Evolutionary conservation across 2,329 filamentous ascomycete genomes (phyloP), one percentile per base, ranked within the genome.

Genomic region (Didymella keratinophila): DNA sequence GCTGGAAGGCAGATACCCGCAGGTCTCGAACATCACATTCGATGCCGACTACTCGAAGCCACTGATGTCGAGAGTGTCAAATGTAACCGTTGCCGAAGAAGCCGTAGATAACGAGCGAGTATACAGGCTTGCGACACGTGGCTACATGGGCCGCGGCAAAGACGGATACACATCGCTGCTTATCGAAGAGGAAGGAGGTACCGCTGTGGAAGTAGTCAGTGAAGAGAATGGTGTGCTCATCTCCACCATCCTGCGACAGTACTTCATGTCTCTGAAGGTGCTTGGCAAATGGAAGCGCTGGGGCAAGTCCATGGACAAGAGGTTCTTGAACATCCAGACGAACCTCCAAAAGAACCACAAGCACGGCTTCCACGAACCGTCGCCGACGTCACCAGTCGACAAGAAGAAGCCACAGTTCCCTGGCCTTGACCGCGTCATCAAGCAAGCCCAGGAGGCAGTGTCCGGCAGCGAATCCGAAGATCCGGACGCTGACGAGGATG

Each of bases 141-240:
- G 91, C 0, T 97, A 97, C 73, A 96, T 97, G 92, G 89, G 85
- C 4, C 86, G 91, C 34, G 93, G 93, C 20, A 95, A 94, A 76
- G 93, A 97, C 66, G 93, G 93, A 2, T 97, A 90, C 76, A 85
- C 84, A 2, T 88, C 88, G 45, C 82, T 97, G 1, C 83, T 94
- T n/a, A 86, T 92, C 30, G 79, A 89, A 65, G 86, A 88, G 3
- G 89, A 92, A 74, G 93, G 93, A 25, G 92, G 92, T 16, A 79
- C 84, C 3, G 90, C 89, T 1, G 87, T 92, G 66, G 91, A 93
- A 71, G 79, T 97, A 16, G 88, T 97, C 5, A 88, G 87, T 28
- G 92, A 96, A 70, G 93, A 97, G 73, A 93, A 91, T 66, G 93
- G 93, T 3, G 88, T 96, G 16, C 82, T 97, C 55, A 91, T 97